Evolutionary conservation across 1,284 basidiomycete species (phyloP).

Genomic region (Mycena sp.): DNA sequence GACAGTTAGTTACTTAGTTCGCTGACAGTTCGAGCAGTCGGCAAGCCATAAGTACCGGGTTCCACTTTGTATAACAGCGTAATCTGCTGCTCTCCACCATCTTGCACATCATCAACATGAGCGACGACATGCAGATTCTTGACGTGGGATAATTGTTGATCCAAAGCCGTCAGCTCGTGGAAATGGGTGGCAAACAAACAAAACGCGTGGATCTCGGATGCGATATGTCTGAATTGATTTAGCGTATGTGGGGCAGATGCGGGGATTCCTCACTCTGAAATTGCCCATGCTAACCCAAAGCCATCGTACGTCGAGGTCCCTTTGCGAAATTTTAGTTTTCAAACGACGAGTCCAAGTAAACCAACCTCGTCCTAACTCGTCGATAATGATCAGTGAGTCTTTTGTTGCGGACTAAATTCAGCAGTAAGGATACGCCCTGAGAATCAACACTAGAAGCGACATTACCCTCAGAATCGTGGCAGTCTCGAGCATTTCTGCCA

Average conservation of each 20-base stretch:
- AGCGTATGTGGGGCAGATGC: not conserved
- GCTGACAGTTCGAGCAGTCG: not conserved
- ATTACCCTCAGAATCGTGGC: slow-evolving; percentile 92
- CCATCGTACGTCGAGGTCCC: slow-evolving; percentile 99
- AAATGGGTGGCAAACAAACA: slow-evolving; percentile 99
- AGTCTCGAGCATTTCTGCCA: slow-evolving; percentile 99
- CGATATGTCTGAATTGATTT: slow-evolving; percentile 81
- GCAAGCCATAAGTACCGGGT: slow-evolving; percentile 71
- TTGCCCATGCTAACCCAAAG: slow-evolving; percentile 98
- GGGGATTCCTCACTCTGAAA: slow-evolving; percentile 81
- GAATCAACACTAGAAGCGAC: slow-evolving; percentile 7
- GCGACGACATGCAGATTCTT: slow-evolving; percentile 97
- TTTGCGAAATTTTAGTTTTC: slow-evolving; percentile 36
- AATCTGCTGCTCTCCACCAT: slow-evolving; percentile 82
- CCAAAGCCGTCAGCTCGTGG: slow-evolving; percentile 94
- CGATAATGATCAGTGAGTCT: slow-evolving; percentile 97
- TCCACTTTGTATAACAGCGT: slow-evolving; percentile 96
- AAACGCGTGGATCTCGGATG: slow-evolving; percentile 90
- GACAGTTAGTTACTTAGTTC: not conserved
- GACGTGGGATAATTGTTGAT: slow-evolving; percentile 87
- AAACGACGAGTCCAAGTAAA: slow-evolving; percentile 1
- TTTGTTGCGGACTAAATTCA: slow-evolving; percentile 81
- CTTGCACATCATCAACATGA: slow-evolving; percentile 76
- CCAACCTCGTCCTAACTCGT: slow-evolving; percentile 93
- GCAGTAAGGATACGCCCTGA: not conserved